Percentiles rank a stretch among this genome's conserved stretches.
Evolutionary conservation across 495 filamentous ascomycete genomes (phyloP).

Genomic region (Tuber indicum): DNA sequence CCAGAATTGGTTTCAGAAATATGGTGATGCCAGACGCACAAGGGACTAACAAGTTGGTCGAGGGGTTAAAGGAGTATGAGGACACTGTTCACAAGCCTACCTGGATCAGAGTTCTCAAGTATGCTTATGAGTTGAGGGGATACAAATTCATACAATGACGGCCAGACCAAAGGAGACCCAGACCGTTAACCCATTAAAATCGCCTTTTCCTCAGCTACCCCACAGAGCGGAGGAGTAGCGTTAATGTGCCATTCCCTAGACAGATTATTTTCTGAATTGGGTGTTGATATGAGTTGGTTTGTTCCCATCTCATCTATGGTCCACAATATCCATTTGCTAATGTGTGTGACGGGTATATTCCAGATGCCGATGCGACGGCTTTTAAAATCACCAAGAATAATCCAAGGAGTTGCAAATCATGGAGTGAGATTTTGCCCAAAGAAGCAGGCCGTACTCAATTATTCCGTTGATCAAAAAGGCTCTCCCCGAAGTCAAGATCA

Average conservation of each 20-base stretch:
- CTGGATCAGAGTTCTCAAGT: conserved; percentile 65
- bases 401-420: conserved; percentile 68
- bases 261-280: conserved; percentile 60
- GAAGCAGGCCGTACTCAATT: conserved; percentile 48
- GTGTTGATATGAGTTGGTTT: conserved; percentile 45
- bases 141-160: conserved; percentile 55
- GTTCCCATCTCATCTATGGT: too few relatives aligned
- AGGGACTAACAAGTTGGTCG: conserved; percentile 46
- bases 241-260: conserved; percentile 82
- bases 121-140: too few relatives aligned
- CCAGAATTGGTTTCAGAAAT: conserved; percentile 55
- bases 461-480: conserved; percentile 62
- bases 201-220: too few relatives aligned
- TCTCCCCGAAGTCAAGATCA: conserved; percentile 66
- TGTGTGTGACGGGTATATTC: conserved; percentile 64
- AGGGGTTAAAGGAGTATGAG: conserved; percentile 57
- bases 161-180: conserved; percentile 68
- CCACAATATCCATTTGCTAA: too few relatives aligned
- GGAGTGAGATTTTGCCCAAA: conserved; percentile 62
- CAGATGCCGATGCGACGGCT: conserved; percentile 72
- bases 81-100: conserved; percentile 56
- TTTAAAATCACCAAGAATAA: conserved; percentile 85
- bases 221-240: conserved; percentile 78
- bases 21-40: conserved; percentile 56
- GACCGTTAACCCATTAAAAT: conserved; percentile 65